These are phyloP conservation scores for Vitis hybrid DNA, from an alignment of 177 flowering plant species.

Conservation along the genomic window DNA sequence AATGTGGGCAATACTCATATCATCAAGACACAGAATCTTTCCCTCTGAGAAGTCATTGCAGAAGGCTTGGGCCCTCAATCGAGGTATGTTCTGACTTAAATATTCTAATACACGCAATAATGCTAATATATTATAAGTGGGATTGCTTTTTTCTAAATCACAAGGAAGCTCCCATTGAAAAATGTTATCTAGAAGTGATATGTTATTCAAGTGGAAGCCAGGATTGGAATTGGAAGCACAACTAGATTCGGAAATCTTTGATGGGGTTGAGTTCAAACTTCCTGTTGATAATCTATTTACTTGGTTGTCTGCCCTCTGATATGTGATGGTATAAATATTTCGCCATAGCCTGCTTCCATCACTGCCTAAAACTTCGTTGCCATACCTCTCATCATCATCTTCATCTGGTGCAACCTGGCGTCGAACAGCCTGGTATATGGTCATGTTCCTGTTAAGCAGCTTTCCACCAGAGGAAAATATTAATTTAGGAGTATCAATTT, in stretches of 20 bases:
- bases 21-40: conserved; percentile 49
- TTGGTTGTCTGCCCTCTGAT: conserved; percentile 77
- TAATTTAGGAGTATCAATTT: conserved; percentile 65
- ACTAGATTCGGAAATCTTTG: conserved; percentile 56
- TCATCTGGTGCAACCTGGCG: conserved; percentile 88
- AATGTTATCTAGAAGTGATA: conserved; percentile 83
- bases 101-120: conserved; percentile 83
- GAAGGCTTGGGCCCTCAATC: conserved; percentile 60
- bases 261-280: conserved; percentile 35
- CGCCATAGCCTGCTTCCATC: conserved; percentile 88
- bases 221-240: conserved; percentile 47
- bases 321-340: conserved; percentile 84
- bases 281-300: conserved; percentile 48
- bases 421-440: conserved; percentile 93
- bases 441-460: conserved; percentile 80
- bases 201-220: conserved; percentile 42
- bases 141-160: conserved; percentile 81
- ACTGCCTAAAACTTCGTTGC: conserved; percentile 64
- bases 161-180: conserved; percentile 91
- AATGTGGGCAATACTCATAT: conserved; percentile 45
- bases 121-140: conserved; percentile 82
- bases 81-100: conserved; percentile 84
- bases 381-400: conserved; percentile 76
- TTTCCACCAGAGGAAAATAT: conserved; percentile 80
- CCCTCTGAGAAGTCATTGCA: conserved; percentile 75